Percentiles rank a stretch among this genome's conserved stretches.
Evolutionary conservation across 202 grass and related monocot species (phyloP).

Genomic region (Saccharum hybrid): DNA sequence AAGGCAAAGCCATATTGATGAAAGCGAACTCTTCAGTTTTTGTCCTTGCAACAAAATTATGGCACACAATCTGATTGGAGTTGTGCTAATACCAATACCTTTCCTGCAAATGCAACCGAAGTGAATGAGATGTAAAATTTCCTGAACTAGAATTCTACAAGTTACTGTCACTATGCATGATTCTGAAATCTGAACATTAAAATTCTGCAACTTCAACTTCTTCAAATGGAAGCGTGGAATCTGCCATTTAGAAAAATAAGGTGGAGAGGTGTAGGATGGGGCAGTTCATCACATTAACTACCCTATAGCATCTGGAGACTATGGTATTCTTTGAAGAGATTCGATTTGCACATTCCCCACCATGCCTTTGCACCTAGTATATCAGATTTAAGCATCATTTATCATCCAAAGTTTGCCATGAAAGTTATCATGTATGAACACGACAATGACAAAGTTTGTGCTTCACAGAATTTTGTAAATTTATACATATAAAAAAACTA

Average conservation of each 20-base stretch:
- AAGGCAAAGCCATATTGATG: conserved; percentile 34
- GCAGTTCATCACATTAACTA: not conserved
- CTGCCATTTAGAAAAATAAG: not conserved
- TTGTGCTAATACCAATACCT: not conserved
- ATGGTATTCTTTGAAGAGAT: not conserved
- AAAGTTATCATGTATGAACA: not conserved
- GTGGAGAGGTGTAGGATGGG: not conserved
- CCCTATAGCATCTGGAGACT: not conserved
- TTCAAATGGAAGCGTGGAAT: not conserved
- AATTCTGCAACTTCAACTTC: not conserved
- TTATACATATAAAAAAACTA: not conserved
- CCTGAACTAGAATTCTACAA: not conserved
- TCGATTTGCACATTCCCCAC: not conserved
- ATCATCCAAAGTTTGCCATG: not conserved
- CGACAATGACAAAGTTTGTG: not conserved
- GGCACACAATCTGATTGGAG: not conserved
- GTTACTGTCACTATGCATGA: not conserved
- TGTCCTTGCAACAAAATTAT: conserved; percentile 2
- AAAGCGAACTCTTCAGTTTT: conserved; percentile 22
- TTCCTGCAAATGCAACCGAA: conserved; percentile 39
- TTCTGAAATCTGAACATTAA: not conserved
- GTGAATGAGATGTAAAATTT: conserved; percentile 15
- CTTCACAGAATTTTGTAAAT: not conserved
- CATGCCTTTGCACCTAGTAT: not conserved
- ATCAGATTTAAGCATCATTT: not conserved